Evolutionary conservation across 345 rosid species (phyloP).

Genomic region (Iberis pinnata): DNA sequence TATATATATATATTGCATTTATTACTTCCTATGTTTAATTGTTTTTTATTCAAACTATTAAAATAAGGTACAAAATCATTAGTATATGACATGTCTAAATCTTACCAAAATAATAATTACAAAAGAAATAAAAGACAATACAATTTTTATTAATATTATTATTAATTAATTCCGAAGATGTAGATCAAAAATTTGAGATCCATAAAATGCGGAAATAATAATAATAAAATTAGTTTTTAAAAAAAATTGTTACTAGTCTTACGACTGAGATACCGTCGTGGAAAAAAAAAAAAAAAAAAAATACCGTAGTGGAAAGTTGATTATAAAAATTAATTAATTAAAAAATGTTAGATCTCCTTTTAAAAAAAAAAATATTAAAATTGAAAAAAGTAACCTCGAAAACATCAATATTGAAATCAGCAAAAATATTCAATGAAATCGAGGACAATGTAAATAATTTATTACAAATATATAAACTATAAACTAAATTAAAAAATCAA

Average conservation of each 20-base stretch:
- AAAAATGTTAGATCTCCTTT: conserved; percentile 22
- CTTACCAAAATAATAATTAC: neutral
- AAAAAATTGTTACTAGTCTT: conserved; percentile 13
- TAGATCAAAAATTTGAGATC: conserved; percentile 24
- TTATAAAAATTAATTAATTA: neutral
- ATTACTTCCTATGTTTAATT: neutral
- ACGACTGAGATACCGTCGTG: conserved; percentile 13
- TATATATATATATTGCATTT: conserved; percentile 1
- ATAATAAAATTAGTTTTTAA: neutral
- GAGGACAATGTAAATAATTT: neutral
- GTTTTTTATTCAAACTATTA: neutral
- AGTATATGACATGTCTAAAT: conserved; percentile 6
- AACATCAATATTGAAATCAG: conserved; percentile 17
- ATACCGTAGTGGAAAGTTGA: conserved; percentile 6
- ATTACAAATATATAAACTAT: no score
- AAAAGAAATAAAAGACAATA: neutral
- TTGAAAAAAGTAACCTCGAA: conserved; percentile 3
- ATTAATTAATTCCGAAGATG: conserved; percentile 7
- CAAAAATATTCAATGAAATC: conserved; percentile 9
- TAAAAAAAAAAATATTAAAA: neutral
- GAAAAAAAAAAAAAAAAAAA: neutral
- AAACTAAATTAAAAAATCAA: neutral
- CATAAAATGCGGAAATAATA: conserved; percentile 26
- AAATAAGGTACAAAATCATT: neutral
- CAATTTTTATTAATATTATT: neutral